A percentile compares a stretch with the other conserved stretches of the same genome.
Evolutionary conservation across 352 stramenopile species (phyloP).

Genomic region (Pythium aristosporum): DNA sequence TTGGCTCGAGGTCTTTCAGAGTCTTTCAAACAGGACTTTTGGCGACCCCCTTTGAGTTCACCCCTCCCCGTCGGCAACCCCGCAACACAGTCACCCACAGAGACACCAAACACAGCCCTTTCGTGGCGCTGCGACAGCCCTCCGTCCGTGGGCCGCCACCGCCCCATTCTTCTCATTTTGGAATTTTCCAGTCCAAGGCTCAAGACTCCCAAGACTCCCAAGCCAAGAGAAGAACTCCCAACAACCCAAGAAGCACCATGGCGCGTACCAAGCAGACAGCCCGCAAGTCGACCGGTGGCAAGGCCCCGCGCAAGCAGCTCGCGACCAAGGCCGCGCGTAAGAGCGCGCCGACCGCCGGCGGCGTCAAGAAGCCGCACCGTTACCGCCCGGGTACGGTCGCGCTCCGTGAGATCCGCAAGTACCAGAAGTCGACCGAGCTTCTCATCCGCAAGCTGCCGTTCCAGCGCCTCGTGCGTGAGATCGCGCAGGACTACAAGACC

Average conservation of each 20-base stretch:
- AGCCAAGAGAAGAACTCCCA: slow-evolving; percentile 8
- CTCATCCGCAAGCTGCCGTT: slow-evolving; percentile 92
- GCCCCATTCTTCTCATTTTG: slow-evolving; percentile 18
- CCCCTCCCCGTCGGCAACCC: slow-evolving; percentile 18
- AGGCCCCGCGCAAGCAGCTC: slow-evolving; percentile 86
- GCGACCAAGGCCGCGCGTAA: slow-evolving; percentile 85
- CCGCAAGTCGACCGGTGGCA: slow-evolving; percentile 87
- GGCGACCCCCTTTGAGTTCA: slow-evolving; percentile 24
- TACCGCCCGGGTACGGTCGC: slow-evolving; percentile 59
- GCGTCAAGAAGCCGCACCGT: slow-evolving; percentile 66
- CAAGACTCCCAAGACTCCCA: slow-evolving; percentile 17
- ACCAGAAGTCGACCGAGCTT: slow-evolving; percentile 91
- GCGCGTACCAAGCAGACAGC: slow-evolving; percentile 92
- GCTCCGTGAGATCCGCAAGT: slow-evolving; percentile 91
- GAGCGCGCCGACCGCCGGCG: slow-evolving; percentile 71
- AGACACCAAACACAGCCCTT: slow-evolving; percentile 4
- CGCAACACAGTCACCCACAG: slow-evolving; percentile 21
- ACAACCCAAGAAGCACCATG: slow-evolving; percentile 34
- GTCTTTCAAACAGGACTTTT: slow-evolving; percentile 23
- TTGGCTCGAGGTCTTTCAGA: background rate
- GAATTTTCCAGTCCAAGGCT: slow-evolving; percentile 31
- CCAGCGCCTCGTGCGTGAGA: slow-evolving; percentile 85
- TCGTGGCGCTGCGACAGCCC: slow-evolving; percentile 17
- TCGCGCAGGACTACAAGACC: slow-evolving; percentile 53
- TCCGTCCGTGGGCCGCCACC: background rate